Evolutionary conservation across 371 early-diverging fungal species (phyloP).

Genomic region (Lichtheimia ramosa): DNA sequence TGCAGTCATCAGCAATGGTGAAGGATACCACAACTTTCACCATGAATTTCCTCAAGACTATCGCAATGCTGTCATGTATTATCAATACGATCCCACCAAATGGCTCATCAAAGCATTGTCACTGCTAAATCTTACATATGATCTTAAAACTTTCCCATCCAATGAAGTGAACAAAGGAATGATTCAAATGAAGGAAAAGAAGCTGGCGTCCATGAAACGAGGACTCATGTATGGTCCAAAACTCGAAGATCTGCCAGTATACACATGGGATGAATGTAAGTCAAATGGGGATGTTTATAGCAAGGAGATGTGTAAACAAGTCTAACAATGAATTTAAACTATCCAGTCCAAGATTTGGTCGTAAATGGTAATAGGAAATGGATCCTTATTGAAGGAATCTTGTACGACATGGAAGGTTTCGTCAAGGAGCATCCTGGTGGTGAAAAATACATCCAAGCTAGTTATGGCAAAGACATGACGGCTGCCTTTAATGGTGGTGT

Average conservation of each 20-base stretch:
- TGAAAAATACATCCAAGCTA: constrained; percentile 68
- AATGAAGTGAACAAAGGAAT: constrained; percentile 90
- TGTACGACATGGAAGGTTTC: constrained; percentile 90
- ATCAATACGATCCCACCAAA: constrained; percentile 96
- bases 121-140: constrained; percentile 76
- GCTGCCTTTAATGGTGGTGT: constrained; percentile 87
- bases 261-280: constrained; percentile 71
- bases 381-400: constrained; percentile 84
- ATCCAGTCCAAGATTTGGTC: constrained; percentile 48
- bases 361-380: constrained; percentile 67
- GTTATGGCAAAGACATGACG: constrained; percentile 85
- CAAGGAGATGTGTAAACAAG: no score
- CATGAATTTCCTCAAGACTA: constrained; percentile 97
- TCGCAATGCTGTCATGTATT: constrained; percentile 87
- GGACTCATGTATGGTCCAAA: constrained; percentile 76
- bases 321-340: background rate
- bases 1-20: constrained; percentile 79
- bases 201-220: constrained; percentile 58
- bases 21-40: constrained; percentile 91
- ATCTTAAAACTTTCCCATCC: constrained; percentile 85
- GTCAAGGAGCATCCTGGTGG: constrained; percentile 93
- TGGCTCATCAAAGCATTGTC: constrained; percentile 80
- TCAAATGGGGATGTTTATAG: background rate
- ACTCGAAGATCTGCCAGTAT: constrained; percentile 70
- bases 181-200: constrained; percentile 82